Conservation (phyloP, 2,329 filamentous ascomycete genomes). For the Epichloe baconii region DNA sequence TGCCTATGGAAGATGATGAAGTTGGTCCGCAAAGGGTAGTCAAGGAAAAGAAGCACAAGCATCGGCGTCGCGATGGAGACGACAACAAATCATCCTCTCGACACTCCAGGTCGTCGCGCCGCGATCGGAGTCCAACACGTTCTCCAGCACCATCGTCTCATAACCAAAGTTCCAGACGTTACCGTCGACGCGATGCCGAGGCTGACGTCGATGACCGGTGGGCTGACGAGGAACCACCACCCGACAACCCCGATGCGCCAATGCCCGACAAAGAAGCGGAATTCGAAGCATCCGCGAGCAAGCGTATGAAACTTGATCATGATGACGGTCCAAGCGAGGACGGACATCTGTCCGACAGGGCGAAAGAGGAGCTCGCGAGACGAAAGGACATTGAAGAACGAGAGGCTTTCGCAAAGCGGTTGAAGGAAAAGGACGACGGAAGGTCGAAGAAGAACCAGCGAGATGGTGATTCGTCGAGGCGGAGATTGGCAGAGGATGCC, state of each 20-base stretch:
- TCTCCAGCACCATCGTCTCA: slow-evolving; percentile 18
- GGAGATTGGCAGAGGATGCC: slow-evolving; percentile 38
- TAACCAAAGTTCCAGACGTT: slow-evolving; percentile 25
- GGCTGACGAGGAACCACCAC: slow-evolving; percentile 59
- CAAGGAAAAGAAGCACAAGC: slow-evolving; percentile 32
- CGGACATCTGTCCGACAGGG: slow-evolving; percentile 40
- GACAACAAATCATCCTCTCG: slow-evolving; percentile 18
- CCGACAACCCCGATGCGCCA: slow-evolving; percentile 22
- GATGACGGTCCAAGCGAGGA: slow-evolving; percentile 33
- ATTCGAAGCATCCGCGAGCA: slow-evolving; percentile 56
- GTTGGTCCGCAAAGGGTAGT: slow-evolving; percentile 41
- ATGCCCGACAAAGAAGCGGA: slow-evolving; percentile 39
- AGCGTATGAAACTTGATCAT: slow-evolving; percentile 53
- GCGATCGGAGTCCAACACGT: slow-evolving; percentile 20
- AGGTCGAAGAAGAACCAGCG: slow-evolving; percentile 55
- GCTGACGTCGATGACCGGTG: slow-evolving; percentile 62
- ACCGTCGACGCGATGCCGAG: slow-evolving; percentile 27
- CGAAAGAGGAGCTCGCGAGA: slow-evolving; percentile 42
- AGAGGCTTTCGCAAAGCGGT: slow-evolving; percentile 65
- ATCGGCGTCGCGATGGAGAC: slow-evolving; percentile 24
- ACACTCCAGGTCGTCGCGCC: slow-evolving; percentile 14
- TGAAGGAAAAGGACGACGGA: slow-evolving; percentile 58
- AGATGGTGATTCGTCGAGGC: slow-evolving; percentile 42
- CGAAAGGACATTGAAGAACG: slow-evolving; percentile 60
- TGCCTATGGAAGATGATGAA: slow-evolving; percentile 54